These are phyloP conservation scores for Sporothrix pallida DNA, from an alignment of 2,329 filamentous ascomycete species.

Conservation along the genomic window DNA sequence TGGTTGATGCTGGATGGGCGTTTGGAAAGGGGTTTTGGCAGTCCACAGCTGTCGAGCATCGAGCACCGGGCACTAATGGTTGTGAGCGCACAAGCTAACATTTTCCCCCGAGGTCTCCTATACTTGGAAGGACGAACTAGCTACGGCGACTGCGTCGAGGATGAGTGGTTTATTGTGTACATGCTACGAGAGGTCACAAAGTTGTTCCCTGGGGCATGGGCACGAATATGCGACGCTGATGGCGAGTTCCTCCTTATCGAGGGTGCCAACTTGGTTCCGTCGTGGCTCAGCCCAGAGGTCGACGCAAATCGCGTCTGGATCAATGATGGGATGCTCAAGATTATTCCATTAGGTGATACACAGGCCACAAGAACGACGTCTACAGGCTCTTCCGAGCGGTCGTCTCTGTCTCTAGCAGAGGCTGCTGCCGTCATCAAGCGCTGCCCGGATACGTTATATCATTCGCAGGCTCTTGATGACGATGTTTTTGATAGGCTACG, in stretches of 20 bases:
- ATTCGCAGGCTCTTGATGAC: constrained; percentile 76
- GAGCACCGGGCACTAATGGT: not conserved
- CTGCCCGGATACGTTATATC: constrained; percentile 64
- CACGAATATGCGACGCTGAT: constrained; percentile 82
- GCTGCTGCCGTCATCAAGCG: constrained; percentile 67
- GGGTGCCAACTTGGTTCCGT: constrained; percentile 83
- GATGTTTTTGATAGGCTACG: constrained; percentile 89
- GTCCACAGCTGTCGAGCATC: no score
- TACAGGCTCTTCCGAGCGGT: constrained; percentile 42
- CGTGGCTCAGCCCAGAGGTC: constrained; percentile 90
- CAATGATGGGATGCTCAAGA: constrained; percentile 61
- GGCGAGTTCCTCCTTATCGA: constrained; percentile 96
- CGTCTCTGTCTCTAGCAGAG: constrained; percentile 64
- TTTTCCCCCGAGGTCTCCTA: constrained; percentile 50
- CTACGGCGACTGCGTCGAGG: constrained; percentile 92
- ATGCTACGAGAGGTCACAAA: constrained; percentile 81
- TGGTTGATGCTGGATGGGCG: no score
- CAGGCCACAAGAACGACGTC: no score
- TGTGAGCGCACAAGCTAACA: not conserved
- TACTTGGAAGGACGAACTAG: constrained; percentile 79
- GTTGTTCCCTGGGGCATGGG: constrained; percentile 75
- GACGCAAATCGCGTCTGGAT: constrained; percentile 92
- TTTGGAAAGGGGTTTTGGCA: no score
- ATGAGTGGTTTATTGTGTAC: constrained; percentile 97
- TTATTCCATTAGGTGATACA: constrained; percentile 28